phyloP scores from a whole-genome alignment of 345 rosid species.

The Psidium guajava region DNA sequence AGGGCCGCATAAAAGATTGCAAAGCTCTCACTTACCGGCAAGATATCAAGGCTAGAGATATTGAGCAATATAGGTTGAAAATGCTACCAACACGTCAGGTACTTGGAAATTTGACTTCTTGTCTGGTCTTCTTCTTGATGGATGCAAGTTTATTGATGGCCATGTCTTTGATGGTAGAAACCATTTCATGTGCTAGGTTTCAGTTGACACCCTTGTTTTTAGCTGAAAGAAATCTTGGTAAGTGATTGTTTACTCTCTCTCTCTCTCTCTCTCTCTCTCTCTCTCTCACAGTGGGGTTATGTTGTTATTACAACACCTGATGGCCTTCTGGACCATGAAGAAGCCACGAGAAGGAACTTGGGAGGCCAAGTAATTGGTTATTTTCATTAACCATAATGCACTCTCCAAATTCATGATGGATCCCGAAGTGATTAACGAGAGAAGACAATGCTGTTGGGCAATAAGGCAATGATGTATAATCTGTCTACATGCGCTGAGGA shows the following conservation, averaged over 20 bases:
- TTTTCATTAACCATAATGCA: constrained; percentile 38
- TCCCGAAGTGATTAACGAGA: background rate
- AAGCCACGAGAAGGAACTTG: constrained; percentile 59
- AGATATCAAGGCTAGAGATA: constrained; percentile 72
- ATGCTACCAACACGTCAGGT: constrained; percentile 91
- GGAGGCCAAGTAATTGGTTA: constrained; percentile 94
- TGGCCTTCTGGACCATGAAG: constrained; percentile 93
- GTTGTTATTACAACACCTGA: constrained; percentile 86
- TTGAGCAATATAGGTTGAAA: constrained; percentile 45
- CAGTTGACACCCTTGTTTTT: background rate
- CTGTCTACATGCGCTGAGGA: background rate
- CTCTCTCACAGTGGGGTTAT: constrained; percentile 71
- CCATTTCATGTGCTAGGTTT: background rate
- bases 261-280: background rate
- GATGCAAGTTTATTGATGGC: background rate
- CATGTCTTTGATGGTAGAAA: background rate
- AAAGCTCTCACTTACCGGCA: constrained; percentile 78
- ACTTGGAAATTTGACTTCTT: background rate
- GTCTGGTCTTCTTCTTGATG: background rate
- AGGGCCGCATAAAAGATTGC: constrained; percentile 83
- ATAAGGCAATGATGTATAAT: background rate
- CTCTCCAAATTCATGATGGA: background rate
- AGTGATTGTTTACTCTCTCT: background rate
- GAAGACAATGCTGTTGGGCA: background rate
- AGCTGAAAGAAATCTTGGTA: background rate